Percentiles rank a stretch among this genome's conserved stretches.
Evolutionary conservation across 2,329 filamentous ascomycete species (phyloP).

Genomic region (Rutstroemia sp.): DNA sequence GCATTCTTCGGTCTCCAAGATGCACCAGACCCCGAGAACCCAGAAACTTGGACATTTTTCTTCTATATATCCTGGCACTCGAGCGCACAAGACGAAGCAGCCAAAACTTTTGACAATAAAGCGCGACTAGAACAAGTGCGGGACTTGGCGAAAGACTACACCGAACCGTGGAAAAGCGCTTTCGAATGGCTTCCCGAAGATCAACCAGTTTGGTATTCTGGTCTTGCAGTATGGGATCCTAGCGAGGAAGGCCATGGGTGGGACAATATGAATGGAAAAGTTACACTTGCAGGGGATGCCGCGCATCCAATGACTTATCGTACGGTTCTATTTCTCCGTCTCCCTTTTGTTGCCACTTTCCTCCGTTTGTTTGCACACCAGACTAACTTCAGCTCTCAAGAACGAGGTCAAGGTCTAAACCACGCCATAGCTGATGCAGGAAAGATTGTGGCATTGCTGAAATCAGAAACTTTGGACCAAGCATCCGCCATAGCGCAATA

Average conservation of each 20-base stretch:
- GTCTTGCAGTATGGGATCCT: slow-evolving; percentile 29
- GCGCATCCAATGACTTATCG: slow-evolving; percentile 33
- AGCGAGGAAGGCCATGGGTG: slow-evolving; percentile 26
- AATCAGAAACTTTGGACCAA: slow-evolving; percentile 13
- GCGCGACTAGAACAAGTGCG: slow-evolving; percentile 36
- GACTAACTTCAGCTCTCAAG: slow-evolving; percentile 28
- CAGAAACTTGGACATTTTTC: slow-evolving; percentile 38
- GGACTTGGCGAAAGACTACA: slow-evolving; percentile 31
- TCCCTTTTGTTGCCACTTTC: neutral
- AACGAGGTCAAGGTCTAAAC: slow-evolving; percentile 43
- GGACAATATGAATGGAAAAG: slow-evolving; percentile 28
- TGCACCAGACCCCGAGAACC: slow-evolving; percentile 31
- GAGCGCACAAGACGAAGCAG: slow-evolving; percentile 34
- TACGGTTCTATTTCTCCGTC: slow-evolving; percentile 15
- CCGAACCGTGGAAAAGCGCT: slow-evolving; percentile 38
- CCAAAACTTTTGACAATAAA: slow-evolving; percentile 27
- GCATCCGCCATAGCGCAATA: slow-evolving; percentile 32
- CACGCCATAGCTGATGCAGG: slow-evolving; percentile 38
- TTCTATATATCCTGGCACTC: slow-evolving; percentile 41
- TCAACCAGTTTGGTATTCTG: slow-evolving; percentile 26
- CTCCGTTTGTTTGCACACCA: neutral
- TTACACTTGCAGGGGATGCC: slow-evolving; percentile 30
- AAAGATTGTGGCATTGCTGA: slow-evolving; percentile 28
- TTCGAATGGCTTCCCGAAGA: slow-evolving; percentile 30
- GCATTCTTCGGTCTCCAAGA: slow-evolving; percentile 40